Evolutionary conservation across 1,284 basidiomycete genomes (phyloP), one percentile per base, ranked within the genome.

Genomic region (Pulchroboletus neoregius): DNA sequence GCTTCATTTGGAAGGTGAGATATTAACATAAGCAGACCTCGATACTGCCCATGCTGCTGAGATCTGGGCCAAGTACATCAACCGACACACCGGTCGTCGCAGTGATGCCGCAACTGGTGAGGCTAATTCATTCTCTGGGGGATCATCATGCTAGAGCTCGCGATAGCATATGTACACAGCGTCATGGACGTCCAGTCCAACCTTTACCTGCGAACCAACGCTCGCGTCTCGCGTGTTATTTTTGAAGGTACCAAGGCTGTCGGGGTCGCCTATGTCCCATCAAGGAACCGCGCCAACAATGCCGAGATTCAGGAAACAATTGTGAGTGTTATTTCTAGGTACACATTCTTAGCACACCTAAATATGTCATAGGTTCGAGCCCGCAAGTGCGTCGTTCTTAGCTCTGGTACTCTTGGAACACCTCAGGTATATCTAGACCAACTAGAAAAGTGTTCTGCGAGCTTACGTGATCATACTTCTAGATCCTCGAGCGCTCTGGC

Each of bases 51-150:
- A 85, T 53, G 82, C 71, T 15, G 75, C 82, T 43, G 83, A 85
- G 62, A 82, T 84, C 48, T 85, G 83, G 83, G 82, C 82, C 35
- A 86, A 87, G 61, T 87, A 85, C 58, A 82, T 86, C 69, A 85
- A 85, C 66, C 75, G 82, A 52, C 75, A 84, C 54, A 86, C 82
- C 22, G 83, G 83, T 46, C 71, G 84, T 50, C 79, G 82, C 42
- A 82, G 80, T 53, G 83, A 85, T 55, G 82, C 83, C 39, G 82
- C 83, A 5, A 84, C 82, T 40, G 80, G 80, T 80, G 51, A 47
- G 42, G 23, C 49, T 30, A 35, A 24, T 39, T 16, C n/a, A 5
- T 43, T 26, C 22, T 26, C 28, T n/a, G 18, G 15, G 43, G 6
- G 41, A 6, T 13, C 23, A 18, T 30, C 35, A 48, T 27, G 38